These are phyloP conservation scores for Byssoonygena ceratinophila DNA, from an alignment of 2,329 filamentous ascomycete genomes.

Conservation along the genomic window DNA sequence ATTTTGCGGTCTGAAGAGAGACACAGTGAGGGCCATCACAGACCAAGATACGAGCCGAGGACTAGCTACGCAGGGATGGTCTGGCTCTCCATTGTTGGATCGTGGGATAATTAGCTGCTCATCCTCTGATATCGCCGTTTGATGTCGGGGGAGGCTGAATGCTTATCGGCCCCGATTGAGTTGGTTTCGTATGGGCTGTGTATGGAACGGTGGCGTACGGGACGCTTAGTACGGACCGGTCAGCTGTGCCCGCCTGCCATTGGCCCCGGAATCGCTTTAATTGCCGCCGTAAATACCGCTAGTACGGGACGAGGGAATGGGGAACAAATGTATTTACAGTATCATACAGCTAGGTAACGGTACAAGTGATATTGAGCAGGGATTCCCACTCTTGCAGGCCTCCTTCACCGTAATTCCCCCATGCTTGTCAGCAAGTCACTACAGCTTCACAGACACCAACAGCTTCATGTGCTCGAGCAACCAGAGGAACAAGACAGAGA, in stretches of 20 bases:
- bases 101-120: not conserved
- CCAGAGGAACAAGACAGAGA: not conserved
- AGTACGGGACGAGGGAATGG: not conserved
- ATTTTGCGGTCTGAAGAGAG: not conserved
- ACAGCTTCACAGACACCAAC: too few relatives aligned
- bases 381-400: not conserved
- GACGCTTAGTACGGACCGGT: not conserved
- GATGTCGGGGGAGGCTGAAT: not conserved
- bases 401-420: too few relatives aligned
- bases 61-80: not conserved
- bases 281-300: constrained; percentile 3
- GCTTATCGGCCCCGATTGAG: not conserved
- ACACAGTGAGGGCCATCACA: not conserved
- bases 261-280: constrained; percentile 1
- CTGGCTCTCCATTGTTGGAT: not conserved
- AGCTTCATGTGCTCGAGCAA: too few relatives aligned
- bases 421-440: too few relatives aligned
- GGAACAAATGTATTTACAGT: too few relatives aligned
- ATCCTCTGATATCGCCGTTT: not conserved
- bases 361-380: too few relatives aligned
- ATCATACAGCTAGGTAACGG: not conserved
- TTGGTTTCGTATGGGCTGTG: not conserved
- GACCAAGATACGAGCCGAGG: not conserved
- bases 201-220: not conserved
- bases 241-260: not conserved